Percentiles rank a stretch among this genome's conserved stretches.
Evolutionary conservation across 2,329 filamentous ascomycete species (phyloP).

Genomic region (Nakataea oryzae): DNA sequence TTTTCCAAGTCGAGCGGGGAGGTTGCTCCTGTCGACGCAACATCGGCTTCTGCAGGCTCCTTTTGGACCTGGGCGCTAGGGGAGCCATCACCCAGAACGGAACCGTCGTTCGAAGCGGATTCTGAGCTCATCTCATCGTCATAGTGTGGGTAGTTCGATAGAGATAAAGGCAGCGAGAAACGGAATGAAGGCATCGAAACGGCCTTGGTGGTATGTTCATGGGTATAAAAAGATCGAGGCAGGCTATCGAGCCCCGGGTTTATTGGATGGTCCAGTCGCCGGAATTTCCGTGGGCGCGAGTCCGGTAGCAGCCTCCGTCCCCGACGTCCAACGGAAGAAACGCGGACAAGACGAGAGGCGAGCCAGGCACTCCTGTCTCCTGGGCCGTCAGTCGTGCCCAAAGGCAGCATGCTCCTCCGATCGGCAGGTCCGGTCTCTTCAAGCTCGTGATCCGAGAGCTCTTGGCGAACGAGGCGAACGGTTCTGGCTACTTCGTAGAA

Average conservation of each 20-base stretch:
- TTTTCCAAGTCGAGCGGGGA: neutral
- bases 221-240: conserved; percentile 8
- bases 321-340: neutral
- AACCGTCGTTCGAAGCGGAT: neutral
- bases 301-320: neutral
- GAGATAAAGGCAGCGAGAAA: neutral
- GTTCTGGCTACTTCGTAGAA: conserved; percentile 26
- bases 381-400: neutral
- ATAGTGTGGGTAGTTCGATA: neutral
- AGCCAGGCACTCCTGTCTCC: neutral
- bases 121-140: neutral
- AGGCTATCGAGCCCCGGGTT: conserved; percentile 10
- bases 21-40: neutral
- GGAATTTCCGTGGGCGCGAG: neutral
- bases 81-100: neutral
- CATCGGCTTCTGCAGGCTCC: neutral
- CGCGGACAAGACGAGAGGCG: neutral
- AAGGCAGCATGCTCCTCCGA: neutral
- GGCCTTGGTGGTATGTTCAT: neutral
- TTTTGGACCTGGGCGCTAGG: neutral
- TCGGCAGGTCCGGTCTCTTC: neutral
- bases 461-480: neutral
- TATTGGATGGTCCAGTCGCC: neutral
- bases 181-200: neutral
- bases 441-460: neutral